These are phyloP conservation scores for Lupinus albus DNA, from an alignment of 306 rosid species.

Conservation along the genomic window DNA sequence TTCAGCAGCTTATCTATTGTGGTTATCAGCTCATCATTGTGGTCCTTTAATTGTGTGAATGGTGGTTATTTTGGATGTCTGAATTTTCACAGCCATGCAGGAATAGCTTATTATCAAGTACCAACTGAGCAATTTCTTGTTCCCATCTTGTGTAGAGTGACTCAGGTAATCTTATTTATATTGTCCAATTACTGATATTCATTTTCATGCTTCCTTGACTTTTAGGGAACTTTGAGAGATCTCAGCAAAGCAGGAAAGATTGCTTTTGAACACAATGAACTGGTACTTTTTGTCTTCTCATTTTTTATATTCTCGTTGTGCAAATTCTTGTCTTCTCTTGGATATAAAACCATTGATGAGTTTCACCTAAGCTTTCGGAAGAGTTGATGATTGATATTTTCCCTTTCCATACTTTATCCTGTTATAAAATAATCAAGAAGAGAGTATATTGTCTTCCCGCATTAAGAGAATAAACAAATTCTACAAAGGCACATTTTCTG, in stretches of 20 bases:
- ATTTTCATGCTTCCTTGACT: slow-evolving; percentile 27
- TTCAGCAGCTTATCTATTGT: slow-evolving; percentile 7
- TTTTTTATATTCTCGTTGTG: neutral
- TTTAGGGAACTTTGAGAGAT: slow-evolving; percentile 84
- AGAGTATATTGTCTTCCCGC: neutral
- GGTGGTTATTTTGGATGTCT: slow-evolving; percentile 22
- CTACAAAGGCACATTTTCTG: neutral
- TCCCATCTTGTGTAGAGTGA: slow-evolving; percentile 23
- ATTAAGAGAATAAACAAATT: neutral
- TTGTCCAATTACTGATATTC: slow-evolving; percentile 34
- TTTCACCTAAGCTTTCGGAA: neutral
- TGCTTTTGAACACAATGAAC: slow-evolving; percentile 61
- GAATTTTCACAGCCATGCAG: neutral
- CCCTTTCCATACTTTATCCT: neutral
- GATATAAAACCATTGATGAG: neutral
- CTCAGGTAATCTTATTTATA: slow-evolving; percentile 8
- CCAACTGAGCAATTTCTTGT: slow-evolving; percentile 17
- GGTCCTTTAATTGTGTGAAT: slow-evolving; percentile 1
- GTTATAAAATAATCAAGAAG: slow-evolving; percentile 1
- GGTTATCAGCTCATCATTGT: slow-evolving; percentile 1
- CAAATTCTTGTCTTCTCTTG: slow-evolving; percentile 6
- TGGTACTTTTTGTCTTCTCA: slow-evolving; percentile 36
- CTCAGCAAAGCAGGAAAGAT: slow-evolving; percentile 65
- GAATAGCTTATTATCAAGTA: slow-evolving; percentile 5
- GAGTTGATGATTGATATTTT: neutral